Percentiles rank a stretch among this genome's conserved stretches.
Evolutionary conservation across 768 basidiomycete species (phyloP).

Genomic region (Neoboletus subvelutipes): DNA sequence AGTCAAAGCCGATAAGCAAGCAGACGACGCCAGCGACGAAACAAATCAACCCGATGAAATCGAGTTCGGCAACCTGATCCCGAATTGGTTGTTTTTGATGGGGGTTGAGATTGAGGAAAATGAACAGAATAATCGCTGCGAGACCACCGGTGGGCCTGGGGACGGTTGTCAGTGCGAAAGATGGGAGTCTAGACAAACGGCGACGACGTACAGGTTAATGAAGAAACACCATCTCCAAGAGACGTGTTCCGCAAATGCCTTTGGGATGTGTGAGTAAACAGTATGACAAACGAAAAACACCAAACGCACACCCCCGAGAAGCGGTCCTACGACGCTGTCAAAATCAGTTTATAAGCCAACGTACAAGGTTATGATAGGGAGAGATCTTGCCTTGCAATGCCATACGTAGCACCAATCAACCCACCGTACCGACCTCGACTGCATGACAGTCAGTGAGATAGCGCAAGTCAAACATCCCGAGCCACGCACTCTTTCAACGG

Average conservation of each 20-base stretch:
- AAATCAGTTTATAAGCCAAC: not conserved
- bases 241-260: slow-evolving; percentile 69
- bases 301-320: slow-evolving; percentile 73
- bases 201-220: slow-evolving; percentile 60
- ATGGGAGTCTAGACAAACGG: not conserved
- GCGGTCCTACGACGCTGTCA: slow-evolving; percentile 66
- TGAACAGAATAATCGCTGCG: slow-evolving; percentile 59
- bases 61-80: slow-evolving; percentile 64
- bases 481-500: slow-evolving; percentile 73
- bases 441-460: no score
- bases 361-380: not conserved
- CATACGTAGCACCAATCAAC: slow-evolving; percentile 75
- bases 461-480: no score
- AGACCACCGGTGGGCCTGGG: slow-evolving; percentile 73
- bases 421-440: slow-evolving; percentile 82
- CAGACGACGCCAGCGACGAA: slow-evolving; percentile 66
- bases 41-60: slow-evolving; percentile 65
- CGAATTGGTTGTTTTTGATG: slow-evolving; percentile 56
- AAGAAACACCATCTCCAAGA: slow-evolving; percentile 87
- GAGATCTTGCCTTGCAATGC: slow-evolving; percentile 47
- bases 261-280: slow-evolving; percentile 4
- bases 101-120: slow-evolving; percentile 80
- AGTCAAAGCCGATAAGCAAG: slow-evolving; percentile 71
- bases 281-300: not conserved
- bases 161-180: not conserved